A percentile compares a stretch with the other conserved stretches of the same genome.
Evolutionary conservation across 202 grass and related monocot genomes (phyloP).

Genomic region (Zizania palustris): DNA sequence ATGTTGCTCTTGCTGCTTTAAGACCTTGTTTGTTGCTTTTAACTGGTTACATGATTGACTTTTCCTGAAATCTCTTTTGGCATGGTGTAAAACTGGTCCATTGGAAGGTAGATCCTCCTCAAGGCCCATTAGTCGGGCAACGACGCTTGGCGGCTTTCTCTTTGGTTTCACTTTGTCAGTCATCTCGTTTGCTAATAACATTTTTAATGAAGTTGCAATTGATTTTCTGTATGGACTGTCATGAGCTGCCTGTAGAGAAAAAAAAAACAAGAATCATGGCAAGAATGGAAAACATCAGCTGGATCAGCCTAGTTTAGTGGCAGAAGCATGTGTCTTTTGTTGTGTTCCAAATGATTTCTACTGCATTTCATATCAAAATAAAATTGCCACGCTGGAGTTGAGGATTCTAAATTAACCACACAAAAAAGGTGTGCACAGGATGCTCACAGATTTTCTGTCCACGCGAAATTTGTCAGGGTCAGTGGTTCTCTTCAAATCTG

Average conservation of each 20-base stretch:
- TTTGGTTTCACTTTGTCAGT: constrained; percentile 58
- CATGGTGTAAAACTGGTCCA: constrained; percentile 40
- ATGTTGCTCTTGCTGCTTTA: constrained; percentile 26
- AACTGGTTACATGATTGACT: constrained; percentile 36
- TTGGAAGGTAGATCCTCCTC: constrained; percentile 59
- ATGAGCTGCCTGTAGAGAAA: constrained; percentile 41
- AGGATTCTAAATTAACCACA: constrained; percentile 5
- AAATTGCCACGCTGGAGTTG: constrained; percentile 4
- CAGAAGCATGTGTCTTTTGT: constrained; percentile 25
- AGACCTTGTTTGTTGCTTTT: constrained; percentile 30
- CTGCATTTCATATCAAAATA: constrained; percentile 26
- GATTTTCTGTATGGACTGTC: constrained; percentile 40
- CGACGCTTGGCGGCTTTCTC: constrained; percentile 57
- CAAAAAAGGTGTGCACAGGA: constrained; percentile 13
- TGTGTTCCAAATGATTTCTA: not conserved
- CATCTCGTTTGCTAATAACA: constrained; percentile 82
- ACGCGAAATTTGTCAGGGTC: constrained; percentile 23
- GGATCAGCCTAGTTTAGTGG: not conserved
- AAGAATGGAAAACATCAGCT: constrained; percentile 19
- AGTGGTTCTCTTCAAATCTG: constrained; percentile 42
- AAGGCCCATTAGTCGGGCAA: constrained; percentile 94
- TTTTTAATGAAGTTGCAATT: constrained; percentile 69
- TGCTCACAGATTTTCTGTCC: constrained; percentile 61
- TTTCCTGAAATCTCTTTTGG: constrained; percentile 25
- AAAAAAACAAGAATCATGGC: constrained; percentile 6